Evolutionary conservation across 2,329 filamentous ascomycete species (phyloP).

Genomic region (Ophiosphaerella herpotricha): DNA sequence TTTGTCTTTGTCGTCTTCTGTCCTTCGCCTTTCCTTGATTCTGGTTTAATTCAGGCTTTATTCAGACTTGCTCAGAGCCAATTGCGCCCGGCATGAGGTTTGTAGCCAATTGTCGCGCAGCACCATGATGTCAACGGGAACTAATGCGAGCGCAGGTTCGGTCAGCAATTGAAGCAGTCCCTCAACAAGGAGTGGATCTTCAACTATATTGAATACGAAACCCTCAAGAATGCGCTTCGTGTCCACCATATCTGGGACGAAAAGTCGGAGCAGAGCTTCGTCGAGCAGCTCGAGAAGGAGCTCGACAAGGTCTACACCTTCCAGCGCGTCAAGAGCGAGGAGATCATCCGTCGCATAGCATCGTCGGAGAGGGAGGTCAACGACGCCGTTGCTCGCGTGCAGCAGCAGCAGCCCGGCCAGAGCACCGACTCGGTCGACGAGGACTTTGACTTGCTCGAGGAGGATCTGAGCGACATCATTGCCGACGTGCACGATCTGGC

Average conservation of each 20-base stretch:
- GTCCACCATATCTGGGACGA: conserved; percentile 80
- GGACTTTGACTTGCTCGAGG: conserved; percentile 90
- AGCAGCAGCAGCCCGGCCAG: conserved; percentile 24
- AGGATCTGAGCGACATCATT: conserved; percentile 96
- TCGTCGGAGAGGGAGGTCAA: conserved; percentile 87
- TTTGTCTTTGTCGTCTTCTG: neutral
- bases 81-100: conserved; percentile 33
- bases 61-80: conserved; percentile 9
- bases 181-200: conserved; percentile 96
- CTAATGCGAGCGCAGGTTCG: conserved; percentile 66
- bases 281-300: conserved; percentile 83
- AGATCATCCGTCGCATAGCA: conserved; percentile 89
- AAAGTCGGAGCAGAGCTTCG: conserved; percentile 88
- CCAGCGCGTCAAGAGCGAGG: conserved; percentile 94
- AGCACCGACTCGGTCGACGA: conserved; percentile 71
- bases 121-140: conserved; percentile 25
- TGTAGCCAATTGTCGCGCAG: conserved; percentile 22
- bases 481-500: conserved; percentile 97
- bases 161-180: conserved; percentile 93
- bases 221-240: conserved; percentile 85
- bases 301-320: conserved; percentile 98
- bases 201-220: conserved; percentile 98
- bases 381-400: conserved; percentile 73
- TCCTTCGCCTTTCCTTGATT: conserved; percentile 9
- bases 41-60: conserved; percentile 5